These are phyloP conservation scores for Eucommia ulmoides DNA, from an alignment of 257 asterid genomes.

Conservation along the genomic window DNA sequence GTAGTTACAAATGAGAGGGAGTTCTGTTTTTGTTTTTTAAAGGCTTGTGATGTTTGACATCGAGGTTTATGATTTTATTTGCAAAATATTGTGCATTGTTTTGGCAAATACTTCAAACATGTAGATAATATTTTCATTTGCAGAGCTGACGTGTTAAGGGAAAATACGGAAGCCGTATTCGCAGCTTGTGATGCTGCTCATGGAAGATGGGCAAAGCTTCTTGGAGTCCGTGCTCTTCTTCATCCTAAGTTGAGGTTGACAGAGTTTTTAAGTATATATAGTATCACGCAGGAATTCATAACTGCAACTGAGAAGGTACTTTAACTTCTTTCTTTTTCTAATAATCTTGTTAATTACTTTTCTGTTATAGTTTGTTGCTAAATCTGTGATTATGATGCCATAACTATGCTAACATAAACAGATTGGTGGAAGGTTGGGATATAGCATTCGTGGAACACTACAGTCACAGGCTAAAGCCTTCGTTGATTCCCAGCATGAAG, in stretches of 20 bases:
- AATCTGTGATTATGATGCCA: conserved; percentile 22
- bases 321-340: background rate
- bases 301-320: conserved; percentile 82
- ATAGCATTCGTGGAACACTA: conserved; percentile 89
- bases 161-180: conserved; percentile 90
- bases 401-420: conserved; percentile 37
- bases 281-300: conserved; percentile 83
- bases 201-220: conserved; percentile 98
- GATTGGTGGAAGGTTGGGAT: conserved; percentile 99
- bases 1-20: too few species aligned
- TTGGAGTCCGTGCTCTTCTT: conserved; percentile 88
- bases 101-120: too few species aligned
- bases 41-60: too few species aligned
- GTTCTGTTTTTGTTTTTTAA: too few species aligned
- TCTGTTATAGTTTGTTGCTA: too few species aligned
- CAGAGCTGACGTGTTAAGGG: conserved; percentile 90
- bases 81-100: too few species aligned
- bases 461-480: conserved; percentile 96
- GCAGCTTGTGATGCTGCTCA: conserved; percentile 99
- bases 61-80: too few species aligned
- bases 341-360: too few species aligned
- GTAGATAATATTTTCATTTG: conserved; percentile 11
- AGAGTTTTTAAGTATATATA: conserved; percentile 76
- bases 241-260: conserved; percentile 75
- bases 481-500: conserved; percentile 85